Percentiles rank a stretch among this genome's conserved stretches.
Evolutionary conservation across 352 stramenopile species (phyloP).

Genomic region (Phytophthora capsici): DNA sequence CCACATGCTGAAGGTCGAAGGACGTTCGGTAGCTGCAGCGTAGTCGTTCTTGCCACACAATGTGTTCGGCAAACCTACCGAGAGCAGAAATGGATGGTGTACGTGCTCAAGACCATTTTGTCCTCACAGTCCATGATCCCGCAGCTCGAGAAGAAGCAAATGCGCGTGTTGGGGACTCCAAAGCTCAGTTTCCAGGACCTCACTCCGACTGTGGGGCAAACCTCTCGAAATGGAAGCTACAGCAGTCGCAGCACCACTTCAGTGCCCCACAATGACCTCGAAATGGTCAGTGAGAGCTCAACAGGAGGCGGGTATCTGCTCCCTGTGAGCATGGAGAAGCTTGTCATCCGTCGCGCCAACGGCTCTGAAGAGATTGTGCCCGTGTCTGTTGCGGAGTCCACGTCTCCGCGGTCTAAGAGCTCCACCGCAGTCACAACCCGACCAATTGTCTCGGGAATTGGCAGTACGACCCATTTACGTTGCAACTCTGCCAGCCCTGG

Average conservation of each 20-base stretch:
- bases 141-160: constrained; percentile 74
- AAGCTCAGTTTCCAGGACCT: constrained; percentile 60
- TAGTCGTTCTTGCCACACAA: constrained; percentile 28
- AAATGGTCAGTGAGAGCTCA: background rate
- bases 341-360: constrained; percentile 34
- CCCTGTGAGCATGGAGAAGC: constrained; percentile 60
- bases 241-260: constrained; percentile 29
- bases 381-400: constrained; percentile 9
- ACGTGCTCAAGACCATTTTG: constrained; percentile 70
- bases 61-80: constrained; percentile 66
- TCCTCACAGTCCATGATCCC: constrained; percentile 72
- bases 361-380: constrained; percentile 32
- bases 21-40: constrained; percentile 2
- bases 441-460: constrained; percentile 11
- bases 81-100: constrained; percentile 75
- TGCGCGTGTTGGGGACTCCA: constrained; percentile 54
- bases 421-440: constrained; percentile 1
- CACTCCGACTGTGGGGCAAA: background rate
- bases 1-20: background rate
- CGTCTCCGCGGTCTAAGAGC: constrained; percentile 17
- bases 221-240: constrained; percentile 8
- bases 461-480: background rate
- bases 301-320: constrained; percentile 50
- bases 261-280: constrained; percentile 1
- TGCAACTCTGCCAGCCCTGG: constrained; percentile 1